Evolutionary conservation across 768 basidiomycete genomes (phyloP).

Genomic region (Lactarius hengduanensis): DNA sequence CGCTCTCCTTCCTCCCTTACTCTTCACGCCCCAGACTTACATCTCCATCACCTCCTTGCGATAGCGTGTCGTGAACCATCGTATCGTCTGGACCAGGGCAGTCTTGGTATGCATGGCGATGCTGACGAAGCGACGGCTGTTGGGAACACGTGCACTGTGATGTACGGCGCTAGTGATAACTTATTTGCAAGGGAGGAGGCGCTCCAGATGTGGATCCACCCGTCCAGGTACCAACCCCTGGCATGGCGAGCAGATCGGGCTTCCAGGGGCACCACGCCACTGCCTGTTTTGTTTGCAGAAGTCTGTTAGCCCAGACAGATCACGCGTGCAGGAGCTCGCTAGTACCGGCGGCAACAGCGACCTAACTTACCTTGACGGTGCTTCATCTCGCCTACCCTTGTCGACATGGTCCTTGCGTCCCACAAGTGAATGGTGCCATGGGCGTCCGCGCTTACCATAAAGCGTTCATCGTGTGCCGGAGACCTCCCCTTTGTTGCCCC

Average conservation of each 20-base stretch:
- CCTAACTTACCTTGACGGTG: slow-evolving; percentile 42
- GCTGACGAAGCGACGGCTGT: slow-evolving; percentile 49
- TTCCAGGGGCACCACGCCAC: slow-evolving; percentile 78
- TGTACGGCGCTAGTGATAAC: slow-evolving; percentile 38
- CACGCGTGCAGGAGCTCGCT: neutral
- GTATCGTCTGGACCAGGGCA: slow-evolving; percentile 31
- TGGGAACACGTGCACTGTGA: slow-evolving; percentile 53
- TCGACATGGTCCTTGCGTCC: slow-evolving; percentile 40
- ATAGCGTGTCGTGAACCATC: slow-evolving; percentile 50
- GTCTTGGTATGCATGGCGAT: slow-evolving; percentile 53
- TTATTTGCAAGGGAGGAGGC: slow-evolving; percentile 45
- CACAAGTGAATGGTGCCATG: slow-evolving; percentile 44
- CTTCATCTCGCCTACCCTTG: slow-evolving; percentile 43
- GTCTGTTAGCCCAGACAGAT: slow-evolving; percentile 17
- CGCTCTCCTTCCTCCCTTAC: slow-evolving; percentile 18
- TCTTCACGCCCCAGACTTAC: slow-evolving; percentile 50
- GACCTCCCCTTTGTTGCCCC: slow-evolving; percentile 37
- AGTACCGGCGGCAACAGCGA: neutral
- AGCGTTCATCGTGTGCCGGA: slow-evolving; percentile 42
- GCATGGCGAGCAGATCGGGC: slow-evolving; percentile 58
- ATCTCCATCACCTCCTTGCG: slow-evolving; percentile 68
- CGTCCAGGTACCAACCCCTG: slow-evolving; percentile 70
- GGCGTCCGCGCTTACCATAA: slow-evolving; percentile 43
- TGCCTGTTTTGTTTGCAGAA: slow-evolving; percentile 42
- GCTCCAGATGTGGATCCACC: slow-evolving; percentile 54